phyloP scores from a whole-genome alignment of 75 land plant genomes.

The Selaginella tamariscina region DNA sequence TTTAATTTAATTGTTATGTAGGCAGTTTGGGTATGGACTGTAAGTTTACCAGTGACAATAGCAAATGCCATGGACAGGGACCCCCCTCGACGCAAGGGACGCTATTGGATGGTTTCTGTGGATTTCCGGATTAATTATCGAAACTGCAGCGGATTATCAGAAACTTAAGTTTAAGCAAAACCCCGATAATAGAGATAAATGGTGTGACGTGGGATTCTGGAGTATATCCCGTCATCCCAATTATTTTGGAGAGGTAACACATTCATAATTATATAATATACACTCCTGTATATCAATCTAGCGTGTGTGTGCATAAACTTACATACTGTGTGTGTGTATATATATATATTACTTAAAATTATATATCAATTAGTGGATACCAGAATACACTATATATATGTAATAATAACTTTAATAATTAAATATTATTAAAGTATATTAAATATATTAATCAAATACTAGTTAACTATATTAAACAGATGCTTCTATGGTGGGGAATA shows the following conservation, averaged over 20 bases:
- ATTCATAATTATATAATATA: no score
- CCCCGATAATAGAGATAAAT: conserved; percentile 59
- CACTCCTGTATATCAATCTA: no score
- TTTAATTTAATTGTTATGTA: conserved; percentile 15
- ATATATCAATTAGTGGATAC: no score
- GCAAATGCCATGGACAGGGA: conserved; percentile 68
- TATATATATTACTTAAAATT: no score
- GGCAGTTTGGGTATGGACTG: conserved; percentile 99
- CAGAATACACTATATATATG: no score
- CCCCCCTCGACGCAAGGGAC: conserved; percentile 49
- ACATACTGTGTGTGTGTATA: neutral
- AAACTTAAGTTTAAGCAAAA: conserved; percentile 61
- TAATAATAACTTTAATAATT: no score
- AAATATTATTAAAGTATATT: no score
- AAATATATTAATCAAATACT: no score
- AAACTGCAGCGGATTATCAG: conserved; percentile 84
- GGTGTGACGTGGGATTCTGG: conserved; percentile 91
- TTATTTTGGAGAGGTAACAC: conserved; percentile 96
- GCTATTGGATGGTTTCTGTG: conserved; percentile 85
- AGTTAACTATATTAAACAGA: conserved; percentile 19
- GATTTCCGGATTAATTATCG: conserved; percentile 45
- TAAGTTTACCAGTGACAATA: conserved; percentile 84
- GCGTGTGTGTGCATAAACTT: no score
- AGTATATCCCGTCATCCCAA: conserved; percentile 86
- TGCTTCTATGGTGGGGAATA: conserved; percentile 90